Evolutionary conservation across 1,139 yeast species (phyloP).

Genomic region (Hyphopichia khmerensis): DNA sequence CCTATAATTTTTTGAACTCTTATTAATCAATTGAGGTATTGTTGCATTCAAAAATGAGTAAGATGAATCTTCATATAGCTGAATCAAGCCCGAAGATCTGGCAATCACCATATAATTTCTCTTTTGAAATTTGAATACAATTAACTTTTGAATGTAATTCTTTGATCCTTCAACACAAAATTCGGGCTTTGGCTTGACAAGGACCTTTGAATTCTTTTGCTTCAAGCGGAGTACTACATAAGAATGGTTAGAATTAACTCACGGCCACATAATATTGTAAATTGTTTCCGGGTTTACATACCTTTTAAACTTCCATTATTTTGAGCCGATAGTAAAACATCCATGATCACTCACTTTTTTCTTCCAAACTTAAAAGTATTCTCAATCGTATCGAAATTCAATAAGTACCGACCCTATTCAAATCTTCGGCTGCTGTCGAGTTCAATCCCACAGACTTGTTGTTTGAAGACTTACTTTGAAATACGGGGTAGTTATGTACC

Average conservation of each 20-base stretch:
- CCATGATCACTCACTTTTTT: conserved; percentile 8
- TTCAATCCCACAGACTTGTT: too few relatives aligned
- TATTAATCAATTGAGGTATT: neutral
- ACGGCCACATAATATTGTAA: too few relatives aligned
- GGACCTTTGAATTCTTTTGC: conserved; percentile 5
- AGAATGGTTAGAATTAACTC: too few relatives aligned
- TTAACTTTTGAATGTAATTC: conserved; percentile 19
- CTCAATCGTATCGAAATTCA: neutral
- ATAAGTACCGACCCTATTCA: neutral
- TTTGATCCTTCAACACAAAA: conserved; percentile 16
- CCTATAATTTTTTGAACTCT: conserved; percentile 13
- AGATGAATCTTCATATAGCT: conserved; percentile 23
- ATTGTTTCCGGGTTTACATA: conserved; percentile 14
- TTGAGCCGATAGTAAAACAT: conserved; percentile 20
- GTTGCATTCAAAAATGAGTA: neutral
- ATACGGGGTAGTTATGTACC: neutral
- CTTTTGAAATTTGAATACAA: conserved; percentile 19
- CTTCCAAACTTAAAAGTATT: neutral
- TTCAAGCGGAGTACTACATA: conserved; percentile 13
- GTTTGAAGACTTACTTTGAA: too few relatives aligned
- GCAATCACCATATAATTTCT: conserved; percentile 25
- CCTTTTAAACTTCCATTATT: conserved; percentile 21
- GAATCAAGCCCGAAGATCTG: conserved; percentile 30
- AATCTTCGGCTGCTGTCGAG: neutral
- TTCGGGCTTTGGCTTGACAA: conserved; percentile 17